Conservation (phyloP, 257 asterid species). For the Mitragyna speciosa region DNA sequence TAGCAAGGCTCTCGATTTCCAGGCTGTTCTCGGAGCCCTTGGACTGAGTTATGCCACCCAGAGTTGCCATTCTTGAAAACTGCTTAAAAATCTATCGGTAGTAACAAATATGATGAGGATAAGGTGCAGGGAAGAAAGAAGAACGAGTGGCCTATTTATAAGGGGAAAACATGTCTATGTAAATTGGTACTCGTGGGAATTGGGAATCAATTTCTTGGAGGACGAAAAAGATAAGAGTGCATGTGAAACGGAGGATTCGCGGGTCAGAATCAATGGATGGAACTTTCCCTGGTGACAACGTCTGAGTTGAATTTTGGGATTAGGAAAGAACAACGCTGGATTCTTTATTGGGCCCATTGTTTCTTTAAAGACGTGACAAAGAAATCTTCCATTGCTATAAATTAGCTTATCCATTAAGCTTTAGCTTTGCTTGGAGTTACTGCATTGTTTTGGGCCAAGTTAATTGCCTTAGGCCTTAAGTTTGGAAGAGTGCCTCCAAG, state of each 20-base stretch:
- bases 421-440: no score
- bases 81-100: background rate
- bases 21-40: constrained; percentile 69
- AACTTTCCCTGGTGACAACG: background rate
- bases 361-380: no score
- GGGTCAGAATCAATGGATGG: background rate
- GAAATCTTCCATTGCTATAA: no score
- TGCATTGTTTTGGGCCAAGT: no score
- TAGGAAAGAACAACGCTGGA: background rate
- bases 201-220: background rate
- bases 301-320: no score
- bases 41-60: constrained; percentile 48
- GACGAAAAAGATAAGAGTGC: no score
- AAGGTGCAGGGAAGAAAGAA: background rate
- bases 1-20: constrained; percentile 66
- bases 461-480: no score
- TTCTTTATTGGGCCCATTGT: background rate
- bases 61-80: constrained; percentile 47
- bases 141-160: background rate
- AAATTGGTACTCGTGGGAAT: background rate
- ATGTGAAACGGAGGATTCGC: background rate
- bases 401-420: no score
- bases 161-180: background rate
- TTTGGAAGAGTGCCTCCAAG: no score
- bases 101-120: background rate